phyloP scores from a whole-genome alignment of 345 rosid species.

The Eucalyptus camaldulensis region DNA sequence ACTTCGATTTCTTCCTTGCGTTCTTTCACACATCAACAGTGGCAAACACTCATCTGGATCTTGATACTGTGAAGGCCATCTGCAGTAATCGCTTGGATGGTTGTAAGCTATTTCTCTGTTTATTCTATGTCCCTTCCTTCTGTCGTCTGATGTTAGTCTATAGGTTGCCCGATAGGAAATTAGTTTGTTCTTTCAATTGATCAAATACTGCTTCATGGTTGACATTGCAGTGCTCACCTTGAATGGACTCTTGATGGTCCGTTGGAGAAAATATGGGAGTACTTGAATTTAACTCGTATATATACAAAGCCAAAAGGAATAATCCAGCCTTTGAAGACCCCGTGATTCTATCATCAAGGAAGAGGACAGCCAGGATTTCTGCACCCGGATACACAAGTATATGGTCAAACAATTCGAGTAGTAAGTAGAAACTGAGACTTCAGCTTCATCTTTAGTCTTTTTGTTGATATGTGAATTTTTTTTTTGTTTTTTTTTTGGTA shows the following conservation, averaged over 20 bases:
- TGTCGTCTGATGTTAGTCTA: background rate
- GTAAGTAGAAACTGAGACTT: slow-evolving; percentile 31
- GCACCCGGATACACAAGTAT: slow-evolving; percentile 78
- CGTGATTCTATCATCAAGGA: slow-evolving; percentile 80
- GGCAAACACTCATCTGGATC: slow-evolving; percentile 70
- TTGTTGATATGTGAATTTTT: background rate
- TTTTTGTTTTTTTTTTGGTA: too few species aligned
- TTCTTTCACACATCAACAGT: slow-evolving; percentile 42
- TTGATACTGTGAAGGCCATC: slow-evolving; percentile 86
- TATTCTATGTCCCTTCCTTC: background rate
- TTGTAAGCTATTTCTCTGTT: background rate
- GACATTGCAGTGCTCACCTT: slow-evolving; percentile 59
- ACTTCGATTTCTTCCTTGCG: too few species aligned
- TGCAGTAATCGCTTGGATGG: slow-evolving; percentile 10
- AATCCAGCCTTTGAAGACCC: slow-evolving; percentile 96
- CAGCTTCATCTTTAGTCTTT: background rate
- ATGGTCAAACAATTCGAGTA: slow-evolving; percentile 89
- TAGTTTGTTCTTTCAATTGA: background rate
- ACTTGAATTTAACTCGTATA: slow-evolving; percentile 76
- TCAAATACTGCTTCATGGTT: background rate
- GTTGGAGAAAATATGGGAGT: slow-evolving; percentile 86
- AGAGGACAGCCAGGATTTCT: slow-evolving; percentile 80
- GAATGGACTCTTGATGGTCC: slow-evolving; percentile 96
- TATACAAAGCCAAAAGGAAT: slow-evolving; percentile 92
- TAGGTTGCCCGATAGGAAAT: background rate